Percentiles rank a stretch among this genome's conserved stretches.
Conservation (phyloP, 345 rosid species). For the Gossypium herbaceum region DNA sequence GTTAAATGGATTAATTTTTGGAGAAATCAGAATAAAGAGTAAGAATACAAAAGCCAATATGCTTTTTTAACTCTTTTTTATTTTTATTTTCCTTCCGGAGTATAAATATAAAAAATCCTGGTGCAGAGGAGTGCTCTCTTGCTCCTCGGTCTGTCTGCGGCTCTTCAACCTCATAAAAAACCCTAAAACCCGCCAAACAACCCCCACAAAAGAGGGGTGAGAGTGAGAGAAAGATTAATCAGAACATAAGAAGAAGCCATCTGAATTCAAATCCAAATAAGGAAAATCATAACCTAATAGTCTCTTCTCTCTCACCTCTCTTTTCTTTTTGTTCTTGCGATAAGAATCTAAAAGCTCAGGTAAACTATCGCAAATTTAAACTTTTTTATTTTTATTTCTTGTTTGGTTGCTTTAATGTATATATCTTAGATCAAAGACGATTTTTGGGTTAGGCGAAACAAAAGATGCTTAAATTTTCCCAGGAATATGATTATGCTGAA, state of each 20-base stretch:
- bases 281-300: not conserved
- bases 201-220: conserved; percentile 23
- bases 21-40: too few species aligned
- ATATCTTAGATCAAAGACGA: not conserved
- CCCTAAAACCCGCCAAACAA: conserved; percentile 45
- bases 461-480: not conserved
- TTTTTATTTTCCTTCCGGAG: too few species aligned
- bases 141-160: conserved; percentile 19
- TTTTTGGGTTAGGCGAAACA: not conserved
- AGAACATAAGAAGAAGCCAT: not conserved
- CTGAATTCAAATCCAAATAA: not conserved
- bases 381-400: not conserved
- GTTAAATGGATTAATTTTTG: too few species aligned
- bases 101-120: not conserved
- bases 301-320: conserved; percentile 24
- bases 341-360: not conserved
- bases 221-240: conserved; percentile 27
- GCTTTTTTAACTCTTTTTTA: too few species aligned
- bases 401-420: not conserved
- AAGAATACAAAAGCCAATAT: too few species aligned
- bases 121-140: not conserved
- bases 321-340: not conserved
- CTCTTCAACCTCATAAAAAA: conserved; percentile 29
- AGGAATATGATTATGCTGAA: not conserved
- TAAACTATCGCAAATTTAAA: not conserved